Conservation (phyloP, 83 land plant species). For the Picea engelmannii region DNA sequence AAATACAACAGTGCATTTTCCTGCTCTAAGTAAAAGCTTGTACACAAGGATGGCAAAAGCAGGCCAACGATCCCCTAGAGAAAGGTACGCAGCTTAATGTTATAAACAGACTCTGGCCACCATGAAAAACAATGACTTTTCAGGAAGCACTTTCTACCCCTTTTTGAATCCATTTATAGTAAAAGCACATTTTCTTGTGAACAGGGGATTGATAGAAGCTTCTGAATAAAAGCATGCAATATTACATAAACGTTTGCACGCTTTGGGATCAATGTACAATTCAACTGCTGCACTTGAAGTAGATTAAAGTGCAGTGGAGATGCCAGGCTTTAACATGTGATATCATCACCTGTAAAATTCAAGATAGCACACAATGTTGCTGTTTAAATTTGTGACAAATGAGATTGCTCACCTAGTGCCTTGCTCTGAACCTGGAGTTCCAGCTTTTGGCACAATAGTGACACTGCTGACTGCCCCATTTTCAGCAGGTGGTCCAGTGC, state of each 20-base stretch:
- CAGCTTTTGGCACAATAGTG: slow-evolving; percentile 33
- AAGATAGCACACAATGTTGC: neutral
- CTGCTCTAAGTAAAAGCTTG: slow-evolving; percentile 1
- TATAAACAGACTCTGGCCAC: slow-evolving; percentile 1
- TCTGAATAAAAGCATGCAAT: slow-evolving; percentile 4
- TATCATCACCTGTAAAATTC: slow-evolving; percentile 5
- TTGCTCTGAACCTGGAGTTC: slow-evolving; percentile 58
- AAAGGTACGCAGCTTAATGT: slow-evolving; percentile 6
- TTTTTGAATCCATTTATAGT: neutral
- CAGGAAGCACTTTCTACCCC: neutral
- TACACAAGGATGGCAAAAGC: slow-evolving; percentile 1
- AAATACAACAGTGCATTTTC: neutral
- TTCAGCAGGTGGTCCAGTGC: slow-evolving; percentile 70
- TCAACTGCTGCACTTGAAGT: neutral
- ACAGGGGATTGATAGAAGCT: neutral
- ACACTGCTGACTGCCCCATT: slow-evolving; percentile 56
- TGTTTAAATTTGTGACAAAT: neutral
- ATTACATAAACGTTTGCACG: neutral
- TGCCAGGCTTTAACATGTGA: neutral
- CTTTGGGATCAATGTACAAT: slow-evolving; percentile 14
- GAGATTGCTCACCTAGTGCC: slow-evolving; percentile 44
- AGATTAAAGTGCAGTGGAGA: neutral
- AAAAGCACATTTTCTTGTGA: neutral
- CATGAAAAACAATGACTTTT: slow-evolving; percentile 10
- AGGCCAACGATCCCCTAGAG: slow-evolving; percentile 1